Evolutionary conservation across 2,329 filamentous ascomycete species (phyloP).

Genomic region (Colletotrichum filicis): DNA sequence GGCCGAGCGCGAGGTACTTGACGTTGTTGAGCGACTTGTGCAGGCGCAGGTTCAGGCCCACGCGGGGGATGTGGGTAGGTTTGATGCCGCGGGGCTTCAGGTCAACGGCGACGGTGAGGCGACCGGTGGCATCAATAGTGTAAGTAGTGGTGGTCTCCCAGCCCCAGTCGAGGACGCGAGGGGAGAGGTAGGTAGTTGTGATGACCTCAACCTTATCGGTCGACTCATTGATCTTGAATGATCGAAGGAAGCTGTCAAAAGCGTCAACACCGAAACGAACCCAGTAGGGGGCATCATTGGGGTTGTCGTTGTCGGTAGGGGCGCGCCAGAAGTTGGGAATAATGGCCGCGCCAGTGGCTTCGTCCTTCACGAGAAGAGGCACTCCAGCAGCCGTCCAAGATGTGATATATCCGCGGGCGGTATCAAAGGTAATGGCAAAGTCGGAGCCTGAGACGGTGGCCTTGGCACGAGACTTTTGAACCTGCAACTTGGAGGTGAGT

Average conservation of each 20-base stretch:
- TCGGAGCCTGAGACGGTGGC: constrained; percentile 44
- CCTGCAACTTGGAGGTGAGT: constrained; percentile 37
- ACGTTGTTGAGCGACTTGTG: constrained; percentile 57
- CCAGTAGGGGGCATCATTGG: constrained; percentile 68
- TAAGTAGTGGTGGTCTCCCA: constrained; percentile 62
- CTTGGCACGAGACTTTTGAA: constrained; percentile 39
- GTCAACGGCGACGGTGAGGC: constrained; percentile 56
- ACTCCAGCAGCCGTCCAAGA: constrained; percentile 51
- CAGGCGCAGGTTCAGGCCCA: constrained; percentile 69
- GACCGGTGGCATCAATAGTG: constrained; percentile 57
- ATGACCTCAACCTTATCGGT: constrained; percentile 49
- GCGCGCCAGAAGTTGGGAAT: constrained; percentile 70
- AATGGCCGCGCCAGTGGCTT: constrained; percentile 49
- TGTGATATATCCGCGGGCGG: constrained; percentile 54
- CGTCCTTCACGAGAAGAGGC: constrained; percentile 48
- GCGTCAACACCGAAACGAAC: constrained; percentile 59
- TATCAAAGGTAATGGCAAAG: constrained; percentile 57
- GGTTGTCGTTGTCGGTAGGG: constrained; percentile 72
- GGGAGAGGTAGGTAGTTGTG: constrained; percentile 62
- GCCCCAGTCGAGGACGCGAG: constrained; percentile 71
- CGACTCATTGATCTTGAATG: constrained; percentile 44
- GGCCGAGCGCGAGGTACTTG: constrained; percentile 71
- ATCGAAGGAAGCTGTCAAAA: constrained; percentile 58
- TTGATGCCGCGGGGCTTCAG: constrained; percentile 58
- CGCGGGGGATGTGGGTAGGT: constrained; percentile 67